Evolutionary conservation across 2,329 filamentous ascomycete species (phyloP).

Genomic region (Ambrosiella cleistominuta): DNA sequence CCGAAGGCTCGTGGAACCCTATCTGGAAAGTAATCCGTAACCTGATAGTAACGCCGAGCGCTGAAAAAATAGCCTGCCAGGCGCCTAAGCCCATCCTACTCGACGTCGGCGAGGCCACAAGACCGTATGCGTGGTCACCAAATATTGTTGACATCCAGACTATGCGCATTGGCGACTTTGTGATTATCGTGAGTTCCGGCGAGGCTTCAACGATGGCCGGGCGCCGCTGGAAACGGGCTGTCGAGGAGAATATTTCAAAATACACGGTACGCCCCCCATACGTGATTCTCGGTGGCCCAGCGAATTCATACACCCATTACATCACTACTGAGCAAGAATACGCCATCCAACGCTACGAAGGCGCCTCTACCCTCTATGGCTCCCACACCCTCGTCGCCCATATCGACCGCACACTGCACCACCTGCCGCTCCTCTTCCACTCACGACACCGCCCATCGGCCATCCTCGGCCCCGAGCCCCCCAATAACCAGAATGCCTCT

Average conservation of each 20-base stretch:
- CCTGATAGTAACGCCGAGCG: conserved; percentile 50
- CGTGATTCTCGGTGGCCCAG: conserved; percentile 33
- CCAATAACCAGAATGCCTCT: conserved; percentile 60
- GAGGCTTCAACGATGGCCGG: conserved; percentile 90
- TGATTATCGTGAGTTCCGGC: conserved; percentile 70
- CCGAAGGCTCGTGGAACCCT: conserved; percentile 49
- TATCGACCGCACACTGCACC: conserved; percentile 67
- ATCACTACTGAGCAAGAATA: conserved; percentile 54
- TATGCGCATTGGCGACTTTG: conserved; percentile 65
- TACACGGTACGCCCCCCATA: conserved; percentile 34
- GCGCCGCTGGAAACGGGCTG: conserved; percentile 62
- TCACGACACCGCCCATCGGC: conserved; percentile 20
- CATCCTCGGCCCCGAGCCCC: conserved; percentile 43
- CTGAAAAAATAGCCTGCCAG: conserved; percentile 60
- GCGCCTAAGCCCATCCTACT: conserved; percentile 68
- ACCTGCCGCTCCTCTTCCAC: conserved; percentile 23
- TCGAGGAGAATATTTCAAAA: conserved; percentile 24
- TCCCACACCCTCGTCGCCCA: conserved; percentile 69
- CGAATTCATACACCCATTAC: conserved; percentile 52
- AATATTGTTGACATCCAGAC: conserved; percentile 84
- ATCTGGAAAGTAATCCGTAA: conserved; percentile 64
- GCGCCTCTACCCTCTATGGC: conserved; percentile 81
- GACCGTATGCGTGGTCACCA: conserved; percentile 73
- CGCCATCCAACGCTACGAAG: conserved; percentile 71
- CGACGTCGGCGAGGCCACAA: conserved; percentile 65